Base-by-base conservation (phyloP, 805 yeast genomes). In the Candida insectalens region DNA sequence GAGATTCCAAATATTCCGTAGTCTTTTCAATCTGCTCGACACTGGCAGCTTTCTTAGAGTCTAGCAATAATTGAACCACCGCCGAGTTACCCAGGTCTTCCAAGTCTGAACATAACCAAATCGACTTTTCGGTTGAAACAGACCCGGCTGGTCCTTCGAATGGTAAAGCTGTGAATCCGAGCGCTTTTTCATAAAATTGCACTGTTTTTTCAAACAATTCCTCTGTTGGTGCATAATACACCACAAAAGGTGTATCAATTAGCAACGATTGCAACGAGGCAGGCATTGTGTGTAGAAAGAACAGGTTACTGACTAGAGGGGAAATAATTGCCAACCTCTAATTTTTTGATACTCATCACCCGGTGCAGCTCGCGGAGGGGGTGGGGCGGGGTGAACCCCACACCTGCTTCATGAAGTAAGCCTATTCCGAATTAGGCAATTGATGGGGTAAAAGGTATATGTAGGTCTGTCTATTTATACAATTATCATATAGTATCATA, bases 171-270 rank as follows among this genome's bases (percentile, higher is more conserved):
- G 40, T 35, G 29, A 65, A 54, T 4, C 54, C 64, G 37, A 64
- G 59, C 10, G 74, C 49, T 30, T 63, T 56, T 35, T 66, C 55
- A 56, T 83, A 84, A 59, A 83, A 84, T 18, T 54, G 48, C 22
- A 69, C 54, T 4, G 87, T 66, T 20, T 63, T 48, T 19, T 59
- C 44, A 37, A 66, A 70, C 25, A 71, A 51, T 12, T 50, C 51
- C 18, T 53, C 49, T 36, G 66, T 65, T 13, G 74, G 62, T 8
- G 88, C 83, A 41, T 63, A 63, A 27, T 74, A 56, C 13, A 66
- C 57, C 37, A 71, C 62, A 49, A 63, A 65, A 16, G 81, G 64
- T 16, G 72, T 63, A 14, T 80, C 82, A 48, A 74, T 75, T 37
- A 76, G 69, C 33, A 74, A 50, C 13, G 77, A 55, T 17, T 41